A percentile compares a stretch with the other conserved stretches of the same genome.
Conservation (phyloP, 2,329 filamentous ascomycete genomes). For the Neoscytalidium dimidiatum region DNA sequence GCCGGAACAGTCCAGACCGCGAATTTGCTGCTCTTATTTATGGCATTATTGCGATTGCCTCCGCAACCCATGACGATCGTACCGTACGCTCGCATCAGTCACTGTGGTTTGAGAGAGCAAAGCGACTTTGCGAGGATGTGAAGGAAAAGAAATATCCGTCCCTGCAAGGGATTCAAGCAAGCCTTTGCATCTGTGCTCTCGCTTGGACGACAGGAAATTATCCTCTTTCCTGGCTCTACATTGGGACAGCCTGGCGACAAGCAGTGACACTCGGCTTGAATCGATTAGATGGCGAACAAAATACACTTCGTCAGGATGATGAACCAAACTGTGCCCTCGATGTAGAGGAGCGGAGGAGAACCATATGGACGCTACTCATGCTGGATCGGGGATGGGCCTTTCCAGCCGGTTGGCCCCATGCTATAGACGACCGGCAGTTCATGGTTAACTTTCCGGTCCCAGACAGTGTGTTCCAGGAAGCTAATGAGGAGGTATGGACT, state of each 20-base stretch:
- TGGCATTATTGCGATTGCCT: constrained; percentile 31
- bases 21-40: constrained; percentile 27
- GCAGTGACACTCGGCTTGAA: constrained; percentile 31
- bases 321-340: constrained; percentile 24
- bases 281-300: constrained; percentile 27
- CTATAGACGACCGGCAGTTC: constrained; percentile 33
- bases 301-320: background rate
- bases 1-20: constrained; percentile 25
- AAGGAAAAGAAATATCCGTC: constrained; percentile 24
- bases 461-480: constrained; percentile 22
- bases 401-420: constrained; percentile 32
- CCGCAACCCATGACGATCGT: constrained; percentile 28
- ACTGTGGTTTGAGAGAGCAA: constrained; percentile 34
- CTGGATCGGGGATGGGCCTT: constrained; percentile 32
- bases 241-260: constrained; percentile 38
- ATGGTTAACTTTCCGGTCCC: constrained; percentile 33
- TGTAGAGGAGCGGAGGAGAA: constrained; percentile 32
- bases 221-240: constrained; percentile 30
- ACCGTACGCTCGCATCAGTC: constrained; percentile 24
- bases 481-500: background rate
- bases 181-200: constrained; percentile 28
- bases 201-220: constrained; percentile 31
- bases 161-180: constrained; percentile 31
- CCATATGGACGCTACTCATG: constrained; percentile 35
- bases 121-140: constrained; percentile 30